phyloP scores from a whole-genome alignment of 345 rosid genomes.

The Diplotaxis tenuifolia region DNA sequence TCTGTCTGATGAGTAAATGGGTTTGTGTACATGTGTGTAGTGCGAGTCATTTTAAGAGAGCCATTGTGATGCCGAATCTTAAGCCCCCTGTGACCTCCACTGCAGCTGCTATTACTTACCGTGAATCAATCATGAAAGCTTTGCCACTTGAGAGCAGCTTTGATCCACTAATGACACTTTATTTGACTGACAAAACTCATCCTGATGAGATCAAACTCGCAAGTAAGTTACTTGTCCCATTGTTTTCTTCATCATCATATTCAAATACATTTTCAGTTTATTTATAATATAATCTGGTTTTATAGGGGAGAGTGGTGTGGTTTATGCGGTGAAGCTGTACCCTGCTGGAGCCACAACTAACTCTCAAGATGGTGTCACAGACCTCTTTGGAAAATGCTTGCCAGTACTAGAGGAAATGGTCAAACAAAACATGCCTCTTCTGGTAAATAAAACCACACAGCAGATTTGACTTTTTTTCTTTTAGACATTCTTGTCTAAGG shows the following conservation, averaged over 20 bases:
- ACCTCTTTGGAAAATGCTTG: slow-evolving; percentile 84
- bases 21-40: slow-evolving; percentile 38
- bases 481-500: background rate
- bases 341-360: slow-evolving; percentile 99
- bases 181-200: slow-evolving; percentile 82
- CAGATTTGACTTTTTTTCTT: background rate
- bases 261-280: background rate
- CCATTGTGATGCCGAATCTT: slow-evolving; percentile 93
- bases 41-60: slow-evolving; percentile 73
- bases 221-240: slow-evolving; percentile 42
- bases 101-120: slow-evolving; percentile 66
- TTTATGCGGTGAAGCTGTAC: slow-evolving; percentile 89
- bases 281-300: background rate
- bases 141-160: slow-evolving; percentile 57
- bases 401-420: slow-evolving; percentile 90
- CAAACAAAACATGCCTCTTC: slow-evolving; percentile 79
- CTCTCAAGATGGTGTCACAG: slow-evolving; percentile 94
- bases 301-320: slow-evolving; percentile 74
- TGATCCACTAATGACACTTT: slow-evolving; percentile 93
- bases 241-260: slow-evolving; percentile 5
- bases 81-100: slow-evolving; percentile 85
- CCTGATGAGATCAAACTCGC: slow-evolving; percentile 90
- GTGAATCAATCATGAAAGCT: slow-evolving; percentile 59
- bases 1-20: slow-evolving; percentile 16
- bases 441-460: slow-evolving; percentile 44